A percentile compares a stretch with the other conserved stretches of the same genome.
phyloP scores from a whole-genome alignment of 164 flowering plant species.

The Sextonia rubra region DNA sequence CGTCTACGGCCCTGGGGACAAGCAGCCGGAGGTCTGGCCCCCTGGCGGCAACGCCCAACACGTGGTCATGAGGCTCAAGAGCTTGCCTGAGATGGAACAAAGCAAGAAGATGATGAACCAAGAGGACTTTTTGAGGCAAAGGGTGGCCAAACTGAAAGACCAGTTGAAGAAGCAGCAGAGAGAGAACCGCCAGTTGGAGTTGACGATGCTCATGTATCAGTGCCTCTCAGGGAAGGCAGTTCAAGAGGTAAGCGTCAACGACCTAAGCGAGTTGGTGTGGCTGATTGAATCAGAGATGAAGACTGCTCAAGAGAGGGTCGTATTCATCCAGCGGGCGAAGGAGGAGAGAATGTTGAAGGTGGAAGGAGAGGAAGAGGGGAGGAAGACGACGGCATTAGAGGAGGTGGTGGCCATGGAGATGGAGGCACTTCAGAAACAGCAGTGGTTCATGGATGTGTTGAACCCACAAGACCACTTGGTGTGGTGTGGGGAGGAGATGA shows the following conservation, averaged over 20 bases:
- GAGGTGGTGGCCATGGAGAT: conserved; percentile 9
- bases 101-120: conserved; percentile 73
- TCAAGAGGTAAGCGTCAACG: conserved; percentile 17
- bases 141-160: conserved; percentile 41
- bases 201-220: conserved; percentile 36
- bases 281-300: conserved; percentile 38
- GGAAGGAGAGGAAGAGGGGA: not conserved
- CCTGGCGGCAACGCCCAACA: conserved; percentile 28
- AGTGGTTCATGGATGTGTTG: conserved; percentile 18
- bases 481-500: not conserved
- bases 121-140: conserved; percentile 46
- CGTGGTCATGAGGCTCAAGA: conserved; percentile 35
- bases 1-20: conserved; percentile 36
- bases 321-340: not conserved
- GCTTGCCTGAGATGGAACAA: conserved; percentile 62
- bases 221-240: conserved; percentile 32
- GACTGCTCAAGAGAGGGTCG: conserved; percentile 9
- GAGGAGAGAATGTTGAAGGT: not conserved
- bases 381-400: not conserved
- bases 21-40: conserved; percentile 64
- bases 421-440: conserved; percentile 16
- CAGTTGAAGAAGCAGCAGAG: conserved; percentile 40
- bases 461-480: conserved; percentile 8
- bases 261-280: conserved; percentile 43
- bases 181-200: conserved; percentile 48